These are phyloP conservation scores for Dysphania ambrosioides DNA, from an alignment of 148 eudicot genomes.

Conservation along the genomic window DNA sequence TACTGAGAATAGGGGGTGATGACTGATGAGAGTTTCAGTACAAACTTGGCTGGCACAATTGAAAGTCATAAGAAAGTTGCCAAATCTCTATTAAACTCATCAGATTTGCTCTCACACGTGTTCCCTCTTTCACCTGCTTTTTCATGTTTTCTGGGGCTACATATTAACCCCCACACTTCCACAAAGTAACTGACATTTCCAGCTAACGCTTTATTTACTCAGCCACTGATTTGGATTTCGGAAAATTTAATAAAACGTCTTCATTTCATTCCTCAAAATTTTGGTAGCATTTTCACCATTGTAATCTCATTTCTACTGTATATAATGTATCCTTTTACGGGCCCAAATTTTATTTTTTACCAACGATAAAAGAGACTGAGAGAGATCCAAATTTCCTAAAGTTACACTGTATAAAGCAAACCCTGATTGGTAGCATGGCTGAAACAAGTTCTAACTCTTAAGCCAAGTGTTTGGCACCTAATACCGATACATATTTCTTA, in stretches of 20 bases:
- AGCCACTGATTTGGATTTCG: background rate
- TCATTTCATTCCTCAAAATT: background rate
- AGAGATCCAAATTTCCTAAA: constrained; percentile 15
- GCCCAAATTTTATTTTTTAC: too few relatives aligned
- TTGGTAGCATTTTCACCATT: background rate
- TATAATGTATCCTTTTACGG: too few relatives aligned
- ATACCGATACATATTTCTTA: background rate
- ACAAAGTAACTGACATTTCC: constrained; percentile 23
- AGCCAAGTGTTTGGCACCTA: constrained; percentile 47
- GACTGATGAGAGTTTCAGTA: constrained; percentile 2
- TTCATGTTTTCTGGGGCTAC: background rate
- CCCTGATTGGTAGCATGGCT: constrained; percentile 53
- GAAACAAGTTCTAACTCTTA: constrained; percentile 14
- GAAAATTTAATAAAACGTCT: too few relatives aligned
- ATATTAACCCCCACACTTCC: constrained; percentile 2
- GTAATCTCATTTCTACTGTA: too few relatives aligned
- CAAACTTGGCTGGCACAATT: constrained; percentile 8
- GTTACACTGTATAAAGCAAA: constrained; percentile 24
- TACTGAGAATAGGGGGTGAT: background rate
- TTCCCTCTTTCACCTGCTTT: constrained; percentile 14
- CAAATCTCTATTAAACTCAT: constrained; percentile 22
- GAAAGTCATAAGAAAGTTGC: constrained; percentile 22
- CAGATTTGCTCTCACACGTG: constrained; percentile 32
- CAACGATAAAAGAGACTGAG: background rate
- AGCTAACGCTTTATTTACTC: constrained; percentile 12